phyloP scores from a whole-genome alignment of 176 grass and related monocot species.

The Triticum turgidum region DNA sequence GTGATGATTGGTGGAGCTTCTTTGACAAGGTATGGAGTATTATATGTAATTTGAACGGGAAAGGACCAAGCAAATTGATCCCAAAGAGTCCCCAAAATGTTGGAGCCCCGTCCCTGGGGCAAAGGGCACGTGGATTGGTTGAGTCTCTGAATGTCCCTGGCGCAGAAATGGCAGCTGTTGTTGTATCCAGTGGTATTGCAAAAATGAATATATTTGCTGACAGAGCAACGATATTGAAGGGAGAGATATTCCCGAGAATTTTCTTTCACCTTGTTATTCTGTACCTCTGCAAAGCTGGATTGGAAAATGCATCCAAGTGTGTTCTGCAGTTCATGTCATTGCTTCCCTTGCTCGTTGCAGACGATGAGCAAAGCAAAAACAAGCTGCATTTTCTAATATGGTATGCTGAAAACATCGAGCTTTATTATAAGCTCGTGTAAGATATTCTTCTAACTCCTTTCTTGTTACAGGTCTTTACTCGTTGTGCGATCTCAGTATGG shows the following conservation, averaged over 20 bases:
- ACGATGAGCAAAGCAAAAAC: constrained; percentile 90
- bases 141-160: constrained; percentile 97
- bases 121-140: constrained; percentile 92
- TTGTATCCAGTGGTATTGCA: constrained; percentile 92
- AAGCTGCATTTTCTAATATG: constrained; percentile 91
- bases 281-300: constrained; percentile 92
- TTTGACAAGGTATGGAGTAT: constrained; percentile 88
- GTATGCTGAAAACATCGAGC: constrained; percentile 28
- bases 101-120: constrained; percentile 69
- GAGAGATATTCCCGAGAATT: constrained; percentile 84
- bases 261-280: constrained; percentile 84
- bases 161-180: constrained; percentile 95
- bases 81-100: constrained; percentile 48
- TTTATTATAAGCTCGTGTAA: constrained; percentile 12
- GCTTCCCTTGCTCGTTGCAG: constrained; percentile 70
- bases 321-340: constrained; percentile 85
- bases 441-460: constrained; percentile 22
- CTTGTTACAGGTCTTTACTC: constrained; percentile 76
- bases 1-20: constrained; percentile 73
- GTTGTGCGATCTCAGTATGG: constrained; percentile 72
- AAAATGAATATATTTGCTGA: constrained; percentile 78
- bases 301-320: constrained; percentile 75
- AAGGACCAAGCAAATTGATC: constrained; percentile 56
- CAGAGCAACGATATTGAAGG: constrained; percentile 88
- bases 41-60: constrained; percentile 74